Evolutionary conservation across 2,329 filamentous ascomycete genomes (phyloP), one percentile per base, ranked within the genome.

Genomic region (Monosporascus sp.): DNA sequence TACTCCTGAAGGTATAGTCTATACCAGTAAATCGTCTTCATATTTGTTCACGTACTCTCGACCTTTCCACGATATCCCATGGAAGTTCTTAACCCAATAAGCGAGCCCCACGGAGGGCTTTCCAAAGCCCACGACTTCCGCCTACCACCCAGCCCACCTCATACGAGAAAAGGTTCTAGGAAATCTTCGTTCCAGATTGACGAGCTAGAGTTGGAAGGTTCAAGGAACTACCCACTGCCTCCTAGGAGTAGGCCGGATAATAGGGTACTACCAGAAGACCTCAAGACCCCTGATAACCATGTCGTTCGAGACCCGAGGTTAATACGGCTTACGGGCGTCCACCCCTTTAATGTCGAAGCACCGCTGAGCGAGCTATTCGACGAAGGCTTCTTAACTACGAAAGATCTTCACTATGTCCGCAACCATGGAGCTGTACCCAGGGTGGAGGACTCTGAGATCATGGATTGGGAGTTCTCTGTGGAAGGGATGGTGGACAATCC

Each of bases 331-430:
- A 97, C 92, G 11, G 92, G 92, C 24, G 81, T 89, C 6, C 92
- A 96, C 69, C 92, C 92, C 1, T 96, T 95, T 75, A 97, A 97
- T 62, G 86, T 89, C 48, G 92, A 97, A 70, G 81, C 92, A 9
- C 91, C 92, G 0, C 72, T 97, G 8, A 89, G 83, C 51, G 83
- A 84, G 17, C 75, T 96, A 1, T 96, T 85, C 69, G 80, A 93
- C 46, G 75, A 81, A 73, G 90, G 92, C 0, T 96, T 96, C 65
- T 74, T 97, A 38, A 97, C 91, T 1, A 89, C 86, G 39, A 88
- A 90, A 14, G 88, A 96, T 61, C 75, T 97, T 1, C 94, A 96
- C 71, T 97, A 95, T 68, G 92, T 97, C 8, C 79, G 92, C 37
- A 97, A 96, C 64, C 92, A 97, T 74, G 92, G 92, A 15, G 75